Percentiles rank a stretch among this genome's conserved stretches.
phyloP scores from a whole-genome alignment of 768 basidiomycete genomes.

The Cytidiella melzeri region DNA sequence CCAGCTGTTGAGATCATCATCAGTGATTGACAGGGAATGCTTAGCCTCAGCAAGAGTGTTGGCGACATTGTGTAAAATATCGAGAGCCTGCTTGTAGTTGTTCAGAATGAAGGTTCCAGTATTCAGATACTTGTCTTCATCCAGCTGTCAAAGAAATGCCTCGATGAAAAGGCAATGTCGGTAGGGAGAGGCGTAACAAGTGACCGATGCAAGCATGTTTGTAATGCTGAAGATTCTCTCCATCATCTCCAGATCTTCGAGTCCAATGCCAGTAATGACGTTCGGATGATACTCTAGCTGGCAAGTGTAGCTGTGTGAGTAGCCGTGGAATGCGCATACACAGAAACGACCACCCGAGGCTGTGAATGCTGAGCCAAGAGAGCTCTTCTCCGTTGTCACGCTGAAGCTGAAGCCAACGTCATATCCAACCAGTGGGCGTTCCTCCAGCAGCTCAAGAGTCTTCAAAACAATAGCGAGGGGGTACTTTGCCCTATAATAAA shows the following conservation, averaged over 20 bases:
- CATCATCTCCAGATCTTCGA: constrained; percentile 30
- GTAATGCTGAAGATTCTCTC: constrained; percentile 29
- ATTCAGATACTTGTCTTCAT: constrained; percentile 22
- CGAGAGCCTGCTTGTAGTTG: constrained; percentile 22
- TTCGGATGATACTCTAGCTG: constrained; percentile 29
- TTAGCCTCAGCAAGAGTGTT: neutral
- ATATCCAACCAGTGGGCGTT: constrained; percentile 2
- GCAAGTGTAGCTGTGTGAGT: constrained; percentile 29
- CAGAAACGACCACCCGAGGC: neutral
- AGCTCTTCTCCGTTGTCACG: constrained; percentile 9
- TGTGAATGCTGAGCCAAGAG: constrained; percentile 8
- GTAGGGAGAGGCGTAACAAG: constrained; percentile 10
- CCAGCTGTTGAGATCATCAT: constrained; percentile 18
- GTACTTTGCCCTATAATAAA: constrained; percentile 17
- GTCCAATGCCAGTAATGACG: constrained; percentile 23
- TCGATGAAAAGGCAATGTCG: constrained; percentile 8
- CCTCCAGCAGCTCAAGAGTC: constrained; percentile 5
- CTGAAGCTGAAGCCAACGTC: constrained; percentile 19
- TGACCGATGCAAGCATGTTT: constrained; percentile 19
- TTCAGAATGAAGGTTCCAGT: constrained; percentile 21
- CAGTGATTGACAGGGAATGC: constrained; percentile 8
- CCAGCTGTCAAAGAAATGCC: constrained; percentile 9
- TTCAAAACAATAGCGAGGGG: constrained; percentile 13
- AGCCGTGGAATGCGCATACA: constrained; percentile 30
- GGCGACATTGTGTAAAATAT: neutral